phyloP scores from a whole-genome alignment of 495 filamentous ascomycete genomes.

The Jackrogersella multiformis region DNA sequence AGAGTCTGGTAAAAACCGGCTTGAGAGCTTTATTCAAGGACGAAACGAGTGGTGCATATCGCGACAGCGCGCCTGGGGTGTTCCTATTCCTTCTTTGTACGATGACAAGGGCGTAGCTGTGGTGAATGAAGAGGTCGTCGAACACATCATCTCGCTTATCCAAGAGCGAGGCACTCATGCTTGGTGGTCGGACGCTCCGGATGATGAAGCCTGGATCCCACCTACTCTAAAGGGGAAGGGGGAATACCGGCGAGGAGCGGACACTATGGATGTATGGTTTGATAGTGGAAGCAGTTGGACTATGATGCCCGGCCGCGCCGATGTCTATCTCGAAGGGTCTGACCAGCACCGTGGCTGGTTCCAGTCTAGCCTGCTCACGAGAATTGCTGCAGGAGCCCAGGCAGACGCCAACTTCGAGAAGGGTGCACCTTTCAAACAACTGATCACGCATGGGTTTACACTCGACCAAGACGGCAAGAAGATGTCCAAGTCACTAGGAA shows the following conservation, averaged over 20 bases:
- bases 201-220: conserved; percentile 79
- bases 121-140: conserved; percentile 78
- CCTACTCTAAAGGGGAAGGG: conserved; percentile 57
- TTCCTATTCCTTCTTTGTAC: conserved; percentile 93
- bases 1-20: conserved; percentile 70
- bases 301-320: conserved; percentile 67
- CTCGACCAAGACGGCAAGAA: conserved; percentile 89
- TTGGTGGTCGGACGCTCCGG: conserved; percentile 87
- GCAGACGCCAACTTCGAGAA: conserved; percentile 36
- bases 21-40: conserved; percentile 84
- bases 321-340: conserved; percentile 91
- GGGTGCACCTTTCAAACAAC: conserved; percentile 73
- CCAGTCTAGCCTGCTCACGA: conserved; percentile 95
- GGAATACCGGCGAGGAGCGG: conserved; percentile 77
- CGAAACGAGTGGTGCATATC: conserved; percentile 98
- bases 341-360: conserved; percentile 99
- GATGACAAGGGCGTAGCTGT: conserved; percentile 74
- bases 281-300: conserved; percentile 98
- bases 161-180: conserved; percentile 81
- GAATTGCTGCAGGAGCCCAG: conserved; percentile 60
- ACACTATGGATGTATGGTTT: conserved; percentile 99
- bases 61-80: conserved; percentile 95
- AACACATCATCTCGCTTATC: conserved; percentile 84
- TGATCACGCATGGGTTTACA: conserved; percentile 96
- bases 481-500: conserved; percentile 99